Conservation (phyloP, 1,284 basidiomycete genomes). For the Trichosporon coremiiforme region DNA sequence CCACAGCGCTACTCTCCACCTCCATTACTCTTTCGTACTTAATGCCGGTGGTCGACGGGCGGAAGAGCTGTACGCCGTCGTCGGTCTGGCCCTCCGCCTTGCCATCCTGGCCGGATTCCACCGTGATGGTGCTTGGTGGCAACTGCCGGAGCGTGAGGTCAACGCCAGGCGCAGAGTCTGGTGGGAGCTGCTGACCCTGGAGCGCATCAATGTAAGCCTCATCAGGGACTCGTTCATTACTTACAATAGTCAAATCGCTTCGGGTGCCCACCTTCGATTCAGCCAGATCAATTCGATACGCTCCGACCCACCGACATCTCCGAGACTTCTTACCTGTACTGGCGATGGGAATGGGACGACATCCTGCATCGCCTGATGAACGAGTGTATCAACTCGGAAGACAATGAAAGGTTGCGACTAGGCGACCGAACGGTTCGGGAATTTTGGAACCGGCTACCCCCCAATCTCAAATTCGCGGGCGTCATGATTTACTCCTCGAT, state of each 20-base stretch:
- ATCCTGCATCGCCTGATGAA: conserved; percentile 7
- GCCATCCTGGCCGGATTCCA: conserved; percentile 7
- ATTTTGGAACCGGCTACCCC: conserved; percentile 6
- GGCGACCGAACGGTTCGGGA: conserved; percentile 5
- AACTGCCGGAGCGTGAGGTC: conserved; percentile 6
- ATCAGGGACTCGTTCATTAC: neutral
- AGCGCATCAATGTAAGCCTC: neutral
- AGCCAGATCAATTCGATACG: conserved; percentile 8
- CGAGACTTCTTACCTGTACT: neutral
- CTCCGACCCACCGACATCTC: neutral
- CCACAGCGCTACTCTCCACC: neutral
- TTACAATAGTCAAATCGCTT: conserved; percentile 14
- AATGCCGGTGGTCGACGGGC: conserved; percentile 5
- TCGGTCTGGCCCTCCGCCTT: neutral
- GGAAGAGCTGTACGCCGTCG: conserved; percentile 12
- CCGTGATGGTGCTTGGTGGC: conserved; percentile 10
- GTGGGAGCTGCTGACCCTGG: conserved; percentile 12
- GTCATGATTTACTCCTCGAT: neutral
- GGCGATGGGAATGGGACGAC: conserved; percentile 18
- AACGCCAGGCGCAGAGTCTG: conserved; percentile 7
- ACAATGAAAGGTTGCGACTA: conserved; percentile 8
- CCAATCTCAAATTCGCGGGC: conserved; percentile 7
- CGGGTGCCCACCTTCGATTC: conserved; percentile 5
- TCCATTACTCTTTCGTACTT: conserved; percentile 12
- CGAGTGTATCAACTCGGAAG: conserved; percentile 11